Base-by-base conservation (phyloP, 495 filamentous ascomycete species). In the Lasiosphaeria hispida region DNA sequence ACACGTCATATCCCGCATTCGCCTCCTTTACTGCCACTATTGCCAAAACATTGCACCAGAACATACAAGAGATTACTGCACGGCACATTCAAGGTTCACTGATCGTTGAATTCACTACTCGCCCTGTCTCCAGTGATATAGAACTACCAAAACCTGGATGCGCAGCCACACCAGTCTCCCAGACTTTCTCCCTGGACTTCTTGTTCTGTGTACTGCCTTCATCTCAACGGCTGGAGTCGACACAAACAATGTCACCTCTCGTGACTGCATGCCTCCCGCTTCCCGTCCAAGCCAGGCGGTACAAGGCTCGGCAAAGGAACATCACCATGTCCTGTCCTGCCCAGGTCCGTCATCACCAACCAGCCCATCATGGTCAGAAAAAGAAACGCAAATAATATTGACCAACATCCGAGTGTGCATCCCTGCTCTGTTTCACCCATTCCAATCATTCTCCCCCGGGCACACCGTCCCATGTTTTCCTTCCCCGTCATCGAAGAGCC, bases 71-170 rank as follows among this genome's bases (percentile, higher is more conserved):
- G 14, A 4, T 2, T 7, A 41, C 39, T 41, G 2, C 2, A 5
- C 23, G 13, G 10, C 43, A 19, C 41, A 49, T 10, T 19, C 10
- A 33, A 19, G 37, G 35, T 39, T 50, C 38, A 58, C 45, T 53
- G 53, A 53, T 59, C 10, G 51, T 55, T 53, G 39, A 43, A 53
- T 55, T 55, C 38, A 51, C 23, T 30, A 30, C 23, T 30, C 23
- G 5, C 2, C 23, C 23, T n/a, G 48, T 63, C 52, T 48, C 42
- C 47, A 56, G 57, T 42, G 56, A 47, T 56, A 40, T 51, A 51
- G 50, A 57, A 48, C 51, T 58, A 55, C 48, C 41, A 54, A 53
- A 43, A 57, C 37, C 51, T 10, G 17, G 39, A 18, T 40, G 37
- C 37, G 53, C 40, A 48, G 40, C 61, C 48, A 52, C 47, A 43